Base-by-base conservation (phyloP, 306 rosid genomes). In the Sophora flavescens region DNA sequence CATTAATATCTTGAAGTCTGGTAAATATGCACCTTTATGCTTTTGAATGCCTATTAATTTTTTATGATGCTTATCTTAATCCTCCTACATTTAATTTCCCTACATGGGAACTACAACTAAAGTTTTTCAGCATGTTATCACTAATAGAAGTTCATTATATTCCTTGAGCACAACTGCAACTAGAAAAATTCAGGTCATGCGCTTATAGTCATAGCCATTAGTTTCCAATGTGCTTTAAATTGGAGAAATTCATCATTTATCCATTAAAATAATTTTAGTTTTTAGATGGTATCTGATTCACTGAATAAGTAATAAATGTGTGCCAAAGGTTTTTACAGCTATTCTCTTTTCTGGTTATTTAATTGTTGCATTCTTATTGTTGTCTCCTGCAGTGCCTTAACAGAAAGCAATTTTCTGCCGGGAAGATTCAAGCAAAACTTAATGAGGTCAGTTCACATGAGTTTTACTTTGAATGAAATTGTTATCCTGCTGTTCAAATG, bases 381-480 rank as follows among this genome's bases (percentile, higher is more conserved):
- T 81, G 36, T 63, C 64, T 33, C 78, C 74, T 77, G 87, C 85
- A 94, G 98, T 78, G 86, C 79, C 65, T 54, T 14, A 84, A 66
- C 73, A 84, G 68, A 81, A 93, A 88, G 77, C 87, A 83, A 42
- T 71, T 80, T 52, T 30, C 84, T 57, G 80, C 80, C 16, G 61
- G 80, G 82, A 86, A 84, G 79, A 36, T 84, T 71, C 80, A 78
- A 67, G 92, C 94, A 66, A 78, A 77, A 61, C 71, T 58, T 54
- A 77, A 52, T 14, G 83, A 79, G 87, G 88, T 89, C 48, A 47
- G 56, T 61, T 74, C 36, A 26, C 42, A 8, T 39, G 35, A 74
- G 75, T 47, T 54, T 39, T 17, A 17, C 11, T 36, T 42, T 56
- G 16, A 22, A 50, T 1, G 22, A n/a, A 53, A 5, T 69, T 60